These are phyloP conservation scores for Fremontodendron californicum DNA, from an alignment of 345 rosid genomes.

Conservation along the genomic window DNA sequence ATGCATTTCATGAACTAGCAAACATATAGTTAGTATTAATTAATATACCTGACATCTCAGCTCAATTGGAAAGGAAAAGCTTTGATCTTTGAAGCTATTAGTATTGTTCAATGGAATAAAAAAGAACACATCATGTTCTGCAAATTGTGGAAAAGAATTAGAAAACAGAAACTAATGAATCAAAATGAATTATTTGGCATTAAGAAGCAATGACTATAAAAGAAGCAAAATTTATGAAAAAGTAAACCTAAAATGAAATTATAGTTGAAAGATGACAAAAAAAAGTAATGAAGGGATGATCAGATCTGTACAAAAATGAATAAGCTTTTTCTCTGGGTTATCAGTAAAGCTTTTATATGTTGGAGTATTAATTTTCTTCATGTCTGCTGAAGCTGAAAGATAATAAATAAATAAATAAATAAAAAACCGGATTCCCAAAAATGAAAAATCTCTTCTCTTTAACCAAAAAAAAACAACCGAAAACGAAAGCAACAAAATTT, in stretches of 20 bases:
- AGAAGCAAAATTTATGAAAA: neutral
- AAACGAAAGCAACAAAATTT: neutral
- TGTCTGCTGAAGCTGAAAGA: neutral
- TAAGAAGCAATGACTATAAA: neutral
- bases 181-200: neutral
- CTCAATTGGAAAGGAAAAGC: constrained; percentile 22
- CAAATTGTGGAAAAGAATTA: constrained; percentile 18
- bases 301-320: constrained; percentile 8
- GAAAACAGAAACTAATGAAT: neutral
- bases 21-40: neutral
- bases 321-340: neutral
- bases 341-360: neutral
- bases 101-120: constrained; percentile 16
- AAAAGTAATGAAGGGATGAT: neutral
- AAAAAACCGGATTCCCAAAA: neutral
- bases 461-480: neutral
- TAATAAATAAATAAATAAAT: neutral
- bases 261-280: neutral
- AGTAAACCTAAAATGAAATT: neutral
- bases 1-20: neutral
- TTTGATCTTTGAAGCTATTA: constrained; percentile 3
- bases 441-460: neutral
- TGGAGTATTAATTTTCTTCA: neutral
- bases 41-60: constrained; percentile 63
- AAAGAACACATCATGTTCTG: constrained; percentile 26